phyloP scores from a whole-genome alignment of 192 early-diverging fungal species.

The Linnemannia zychae region DNA sequence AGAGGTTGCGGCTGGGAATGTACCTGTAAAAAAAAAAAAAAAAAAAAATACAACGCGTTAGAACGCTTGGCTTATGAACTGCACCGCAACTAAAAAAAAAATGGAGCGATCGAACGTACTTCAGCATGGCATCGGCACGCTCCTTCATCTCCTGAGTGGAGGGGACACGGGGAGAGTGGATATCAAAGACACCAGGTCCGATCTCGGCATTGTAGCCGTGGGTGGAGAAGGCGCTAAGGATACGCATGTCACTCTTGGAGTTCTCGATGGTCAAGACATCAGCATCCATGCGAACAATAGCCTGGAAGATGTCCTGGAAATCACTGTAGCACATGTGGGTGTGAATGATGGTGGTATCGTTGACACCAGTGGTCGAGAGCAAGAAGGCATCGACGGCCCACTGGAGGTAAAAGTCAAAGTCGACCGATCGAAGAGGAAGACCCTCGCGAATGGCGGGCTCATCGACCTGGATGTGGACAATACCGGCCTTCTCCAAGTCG shows the following conservation, averaged over 20 bases:
- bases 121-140: slow-evolving; percentile 83
- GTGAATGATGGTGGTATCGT: slow-evolving; percentile 94
- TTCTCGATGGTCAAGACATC: slow-evolving; percentile 99
- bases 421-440: slow-evolving; percentile 88
- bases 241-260: slow-evolving; percentile 97
- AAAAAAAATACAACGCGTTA: background rate
- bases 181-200: slow-evolving; percentile 98
- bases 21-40: slow-evolving; percentile 63
- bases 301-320: slow-evolving; percentile 98
- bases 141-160: slow-evolving; percentile 89
- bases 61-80: background rate
- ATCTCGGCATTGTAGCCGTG: slow-evolving; percentile 91
- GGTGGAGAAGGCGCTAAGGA: slow-evolving; percentile 87
- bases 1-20: slow-evolving; percentile 83
- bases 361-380: slow-evolving; percentile 88
- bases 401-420: slow-evolving; percentile 92
- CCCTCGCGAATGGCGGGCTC: slow-evolving; percentile 99
- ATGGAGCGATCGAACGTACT: slow-evolving; percentile 15
- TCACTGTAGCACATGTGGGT: slow-evolving; percentile 99
- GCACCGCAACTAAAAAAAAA: background rate
- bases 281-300: slow-evolving; percentile 93
- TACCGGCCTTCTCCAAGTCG: slow-evolving; percentile 94
- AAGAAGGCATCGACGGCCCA: slow-evolving; percentile 97
- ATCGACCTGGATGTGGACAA: slow-evolving; percentile 96
- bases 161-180: slow-evolving; percentile 98